phyloP scores from a whole-genome alignment of 129 eudicot genomes.

The Escallonia rubra region DNA sequence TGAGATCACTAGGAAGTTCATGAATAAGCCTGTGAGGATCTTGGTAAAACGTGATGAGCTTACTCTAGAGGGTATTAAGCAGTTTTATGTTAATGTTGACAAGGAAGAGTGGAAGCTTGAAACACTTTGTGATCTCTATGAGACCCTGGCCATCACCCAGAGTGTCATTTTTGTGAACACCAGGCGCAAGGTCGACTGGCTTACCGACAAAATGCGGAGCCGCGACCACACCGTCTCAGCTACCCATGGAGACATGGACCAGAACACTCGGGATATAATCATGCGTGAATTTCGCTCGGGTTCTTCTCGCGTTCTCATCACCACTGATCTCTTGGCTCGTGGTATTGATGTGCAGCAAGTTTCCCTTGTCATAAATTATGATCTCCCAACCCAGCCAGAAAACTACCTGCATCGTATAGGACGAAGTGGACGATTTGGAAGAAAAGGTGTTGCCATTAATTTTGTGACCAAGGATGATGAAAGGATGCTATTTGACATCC shows the following conservation, averaged over 20 bases:
- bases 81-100: conserved; percentile 67
- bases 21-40: conserved; percentile 66
- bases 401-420: conserved; percentile 73
- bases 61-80: conserved; percentile 67
- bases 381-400: conserved; percentile 80
- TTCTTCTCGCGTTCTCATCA: conserved; percentile 73
- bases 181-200: conserved; percentile 73
- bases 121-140: conserved; percentile 64
- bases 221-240: conserved; percentile 82
- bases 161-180: conserved; percentile 84
- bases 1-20: conserved; percentile 63
- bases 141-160: conserved; percentile 74
- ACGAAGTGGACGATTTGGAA: conserved; percentile 74
- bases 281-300: conserved; percentile 79
- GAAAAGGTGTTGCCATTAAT: conserved; percentile 81
- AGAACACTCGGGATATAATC: conserved; percentile 73
- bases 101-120: conserved; percentile 85
- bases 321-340: conserved; percentile 75
- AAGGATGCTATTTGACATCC: conserved; percentile 65
- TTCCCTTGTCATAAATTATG: conserved; percentile 73
- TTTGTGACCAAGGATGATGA: conserved; percentile 53
- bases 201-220: conserved; percentile 71
- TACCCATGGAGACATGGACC: conserved; percentile 82
- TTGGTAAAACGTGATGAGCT: conserved; percentile 64
- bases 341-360: conserved; percentile 88